Evolutionary conservation across 2,329 filamentous ascomycete species (phyloP).

Genomic region (Pestalotiopsis sp.): DNA sequence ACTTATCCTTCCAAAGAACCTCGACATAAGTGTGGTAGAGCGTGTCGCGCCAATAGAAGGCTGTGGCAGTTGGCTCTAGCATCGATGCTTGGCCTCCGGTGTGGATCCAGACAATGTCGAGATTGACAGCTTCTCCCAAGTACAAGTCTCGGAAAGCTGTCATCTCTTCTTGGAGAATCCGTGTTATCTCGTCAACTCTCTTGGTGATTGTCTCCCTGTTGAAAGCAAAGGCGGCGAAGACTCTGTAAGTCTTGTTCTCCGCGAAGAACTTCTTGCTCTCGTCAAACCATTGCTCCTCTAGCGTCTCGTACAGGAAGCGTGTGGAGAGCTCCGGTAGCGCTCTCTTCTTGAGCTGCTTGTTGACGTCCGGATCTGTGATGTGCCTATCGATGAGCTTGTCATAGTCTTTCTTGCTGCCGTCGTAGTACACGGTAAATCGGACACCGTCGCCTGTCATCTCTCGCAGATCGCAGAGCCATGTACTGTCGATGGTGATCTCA

Average conservation of each 20-base stretch:
- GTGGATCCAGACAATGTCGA: constrained; percentile 33
- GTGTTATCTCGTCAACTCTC: constrained; percentile 16
- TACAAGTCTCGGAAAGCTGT: constrained; percentile 15
- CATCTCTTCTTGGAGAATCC: constrained; percentile 15
- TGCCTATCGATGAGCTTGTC: constrained; percentile 11
- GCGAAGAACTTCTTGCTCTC: constrained; percentile 28
- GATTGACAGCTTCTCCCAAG: constrained; percentile 16
- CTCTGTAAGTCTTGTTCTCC: constrained; percentile 21
- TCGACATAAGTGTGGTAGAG: constrained; percentile 33
- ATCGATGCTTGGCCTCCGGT: constrained; percentile 21
- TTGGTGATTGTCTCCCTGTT: constrained; percentile 10
- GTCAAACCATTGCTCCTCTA: constrained; percentile 30
- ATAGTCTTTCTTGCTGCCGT: constrained; percentile 18
- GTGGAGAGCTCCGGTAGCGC: constrained; percentile 23
- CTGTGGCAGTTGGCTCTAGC: constrained; percentile 18
- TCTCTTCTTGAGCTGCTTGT: constrained; percentile 26
- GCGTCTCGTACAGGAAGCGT: constrained; percentile 32
- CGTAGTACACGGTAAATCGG: constrained; percentile 21
- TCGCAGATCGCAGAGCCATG: constrained; percentile 20
- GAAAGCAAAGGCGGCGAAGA: constrained; percentile 32
- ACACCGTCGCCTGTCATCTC: constrained; percentile 4
- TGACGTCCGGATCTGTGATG: constrained; percentile 14
- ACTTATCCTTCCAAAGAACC: constrained; percentile 35
- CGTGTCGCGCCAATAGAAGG: constrained; percentile 33
- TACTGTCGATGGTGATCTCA: constrained; percentile 31